Evolutionary conservation across 2,329 filamentous ascomycete species (phyloP), one percentile per base, ranked within the genome.

Genomic region (Neodidymelliopsis sp.): DNA sequence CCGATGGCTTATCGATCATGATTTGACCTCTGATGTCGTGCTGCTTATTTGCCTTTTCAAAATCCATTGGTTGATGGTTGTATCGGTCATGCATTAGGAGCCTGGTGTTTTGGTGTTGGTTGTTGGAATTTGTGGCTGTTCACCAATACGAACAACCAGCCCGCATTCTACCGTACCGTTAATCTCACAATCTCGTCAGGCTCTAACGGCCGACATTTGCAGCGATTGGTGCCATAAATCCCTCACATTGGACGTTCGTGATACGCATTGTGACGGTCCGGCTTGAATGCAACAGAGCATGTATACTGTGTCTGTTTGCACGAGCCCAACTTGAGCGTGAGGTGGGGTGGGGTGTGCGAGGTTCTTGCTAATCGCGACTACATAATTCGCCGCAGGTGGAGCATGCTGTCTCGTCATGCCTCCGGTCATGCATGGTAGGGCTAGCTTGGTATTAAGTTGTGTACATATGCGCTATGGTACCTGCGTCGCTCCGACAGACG

Each of bases 401-500:
- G 28, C 40, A 19, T 22, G 10, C 5, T 24, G 22, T 45, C 31
- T 37, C 39, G 16, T 40, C 45, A 49, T 41, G 15, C 11, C n/a
- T 19, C 25, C 23, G 37, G 31, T 29, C 16, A 36, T 37, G 13
- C 35, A 22, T 28, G 41, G 24, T 28, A 50, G 24, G 38, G 33
- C 37, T 42, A 48, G 49, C 49, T 30, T 45, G 11, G 29, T 46
- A 41, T 37, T 36, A 20, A 35, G 35, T 30, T 36, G 48, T 55
- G 41, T 34, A 42, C 44, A 53, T 48, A 37, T 40, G 47, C 44
- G 39, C 13, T 13, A 35, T 50, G 54, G 60, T 63, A 63, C 59
- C 59, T 63, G 58, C 60, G 59, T 58, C 50, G 53, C 49, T 51
- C 49, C 50, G 49, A 53, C 44, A 49, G 50, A 49, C 58, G 56